Conservation (phyloP, 495 filamentous ascomycete genomes). For the Daldinia caldariorum region DNA sequence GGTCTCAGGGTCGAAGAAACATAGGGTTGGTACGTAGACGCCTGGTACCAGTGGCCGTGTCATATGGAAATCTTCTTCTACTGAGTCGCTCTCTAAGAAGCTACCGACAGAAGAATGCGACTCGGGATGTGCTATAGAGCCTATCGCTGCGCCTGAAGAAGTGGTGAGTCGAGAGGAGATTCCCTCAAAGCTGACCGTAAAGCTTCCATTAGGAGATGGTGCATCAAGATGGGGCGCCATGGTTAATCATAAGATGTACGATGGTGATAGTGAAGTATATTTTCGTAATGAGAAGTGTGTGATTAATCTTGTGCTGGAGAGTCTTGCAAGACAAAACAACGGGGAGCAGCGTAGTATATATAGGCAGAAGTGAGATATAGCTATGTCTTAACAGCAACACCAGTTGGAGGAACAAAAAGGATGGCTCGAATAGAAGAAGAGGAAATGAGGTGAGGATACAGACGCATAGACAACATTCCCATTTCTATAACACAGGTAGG, state of each 20-base stretch:
- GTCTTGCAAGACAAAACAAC: not conserved
- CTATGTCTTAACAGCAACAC: conserved; percentile 8
- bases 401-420: not conserved
- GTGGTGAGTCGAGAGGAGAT: conserved; percentile 50
- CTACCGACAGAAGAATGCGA: conserved; percentile 54
- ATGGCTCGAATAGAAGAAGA: conserved; percentile 15
- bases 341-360: conserved; percentile 23
- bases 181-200: conserved; percentile 56
- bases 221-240: conserved; percentile 65
- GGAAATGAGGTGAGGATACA: conserved; percentile 7
- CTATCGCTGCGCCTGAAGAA: conserved; percentile 51
- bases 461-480: conserved; percentile 5
- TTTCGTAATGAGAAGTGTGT: not conserved
- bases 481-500: conserved; percentile 16
- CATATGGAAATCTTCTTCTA: conserved; percentile 55
- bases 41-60: conserved; percentile 75
- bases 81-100: conserved; percentile 55
- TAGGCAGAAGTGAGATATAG: conserved; percentile 8
- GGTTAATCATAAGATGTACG: not conserved
- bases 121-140: conserved; percentile 43
- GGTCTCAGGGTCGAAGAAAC: conserved; percentile 82
- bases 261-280: not conserved
- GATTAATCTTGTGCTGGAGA: not conserved
- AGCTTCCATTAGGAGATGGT: conserved; percentile 59
- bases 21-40: conserved; percentile 87